Evolutionary conservation across 2,329 filamentous ascomycete genomes (phyloP), one percentile per base, ranked within the genome.

Genomic region (Fusarium siculi): DNA sequence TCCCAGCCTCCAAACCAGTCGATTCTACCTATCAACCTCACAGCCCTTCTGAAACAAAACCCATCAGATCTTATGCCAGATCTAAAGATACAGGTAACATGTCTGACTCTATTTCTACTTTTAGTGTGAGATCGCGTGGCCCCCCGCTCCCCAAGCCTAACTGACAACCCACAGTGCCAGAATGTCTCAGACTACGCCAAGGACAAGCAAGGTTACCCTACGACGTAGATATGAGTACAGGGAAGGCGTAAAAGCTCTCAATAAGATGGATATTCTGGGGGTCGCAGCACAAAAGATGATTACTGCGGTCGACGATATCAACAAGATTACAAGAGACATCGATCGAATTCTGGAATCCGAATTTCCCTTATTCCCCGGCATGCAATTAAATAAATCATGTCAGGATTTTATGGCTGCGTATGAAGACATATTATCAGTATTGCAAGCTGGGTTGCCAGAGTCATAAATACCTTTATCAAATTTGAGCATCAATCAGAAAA

Each of bases 141-240:
- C n/a, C 9, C 15, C 40, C 12, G 4, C 4, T 18, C n/a, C 9
- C 11, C 15, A 43, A 23, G 16, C n/a, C 9, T 43, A 11, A 43
- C 40, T 43, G 9, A 43, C n/a, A 11, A 18, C n/a, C n/a, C 6
- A 43, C 15, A 23, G 40, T 43, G 40, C 40, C 40, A 43, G 6
- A 18, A 43, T 43, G 40, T 43, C 40, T 43, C 40, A 43, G 40
- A 43, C n/a, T 43, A 43, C 40, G 40, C 40, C 40, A 18, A 18
- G 9, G n/a, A 16, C 9, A 7, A 16, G 18, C 10, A 23, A 5
- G 1, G 40, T 43, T 16, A 9, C n/a, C 9, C n/a, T 1, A 5
- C n/a, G n/a, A 11, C 40, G 15, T 16, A 23, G 9, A 43, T 43
- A 23, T 23, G 40, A 23, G 40, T 43, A 43, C 9, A 43, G 40